These are phyloP conservation scores for Lentinula edodes DNA, from an alignment of 768 basidiomycete species.

Conservation along the genomic window DNA sequence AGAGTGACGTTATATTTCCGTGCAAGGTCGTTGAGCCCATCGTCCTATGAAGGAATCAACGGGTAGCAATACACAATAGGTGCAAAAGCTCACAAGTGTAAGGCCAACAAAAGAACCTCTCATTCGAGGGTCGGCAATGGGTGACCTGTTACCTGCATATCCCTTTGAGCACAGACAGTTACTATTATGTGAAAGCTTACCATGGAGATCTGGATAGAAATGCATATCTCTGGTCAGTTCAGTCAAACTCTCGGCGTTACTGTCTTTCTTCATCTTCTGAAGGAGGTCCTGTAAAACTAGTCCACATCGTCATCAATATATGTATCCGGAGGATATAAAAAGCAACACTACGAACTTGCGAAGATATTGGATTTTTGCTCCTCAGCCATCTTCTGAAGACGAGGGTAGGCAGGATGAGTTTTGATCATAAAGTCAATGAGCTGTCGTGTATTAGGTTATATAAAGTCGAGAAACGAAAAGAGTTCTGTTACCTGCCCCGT, in stretches of 20 bases:
- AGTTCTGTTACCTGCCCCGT: conserved; percentile 73
- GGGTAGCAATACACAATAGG: neutral
- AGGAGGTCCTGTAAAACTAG: conserved; percentile 72
- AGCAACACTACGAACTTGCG: conserved; percentile 33
- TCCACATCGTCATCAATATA: neutral
- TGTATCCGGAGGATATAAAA: neutral
- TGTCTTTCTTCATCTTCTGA: conserved; percentile 55
- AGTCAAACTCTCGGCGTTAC: conserved; percentile 54
- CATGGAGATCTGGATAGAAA: conserved; percentile 94
- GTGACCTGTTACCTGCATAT: conserved; percentile 83
- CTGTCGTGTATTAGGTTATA: conserved; percentile 27
- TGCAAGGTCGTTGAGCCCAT: conserved; percentile 74
- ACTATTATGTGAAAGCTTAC: conserved; percentile 29
- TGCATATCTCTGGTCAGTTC: conserved; percentile 89
- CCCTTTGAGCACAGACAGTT: neutral
- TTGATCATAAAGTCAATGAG: conserved; percentile 93
- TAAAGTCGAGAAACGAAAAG: neutral
- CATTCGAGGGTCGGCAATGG: conserved; percentile 95
- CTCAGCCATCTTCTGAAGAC: conserved; percentile 60
- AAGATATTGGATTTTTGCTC: conserved; percentile 56
- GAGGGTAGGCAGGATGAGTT: conserved; percentile 80
- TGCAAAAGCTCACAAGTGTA: conserved; percentile 47
- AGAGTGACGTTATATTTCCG: conserved; percentile 87
- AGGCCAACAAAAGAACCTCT: conserved; percentile 87
- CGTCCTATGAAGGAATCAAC: conserved; percentile 40